phyloP scores from a whole-genome alignment of 2,329 filamentous ascomycete genomes.

The Talaromyces amestolkiae region DNA sequence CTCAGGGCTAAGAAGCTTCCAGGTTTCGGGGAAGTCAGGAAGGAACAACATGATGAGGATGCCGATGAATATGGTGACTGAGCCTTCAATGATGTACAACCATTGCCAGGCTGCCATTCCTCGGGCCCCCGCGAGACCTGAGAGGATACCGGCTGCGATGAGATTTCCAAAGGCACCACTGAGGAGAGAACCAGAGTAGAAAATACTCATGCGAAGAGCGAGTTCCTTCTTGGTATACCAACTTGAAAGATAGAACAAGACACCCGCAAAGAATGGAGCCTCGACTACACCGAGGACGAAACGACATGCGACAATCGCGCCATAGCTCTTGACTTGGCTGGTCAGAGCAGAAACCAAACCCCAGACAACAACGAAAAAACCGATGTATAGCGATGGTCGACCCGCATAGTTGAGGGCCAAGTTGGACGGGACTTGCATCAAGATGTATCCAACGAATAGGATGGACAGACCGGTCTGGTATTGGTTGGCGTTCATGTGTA shows the following conservation, averaged over 20 bases:
- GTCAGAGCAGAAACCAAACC: conserved; percentile 47
- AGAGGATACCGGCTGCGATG: conserved; percentile 53
- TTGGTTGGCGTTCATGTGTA: conserved; percentile 34
- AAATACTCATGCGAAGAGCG: conserved; percentile 51
- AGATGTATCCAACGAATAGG: conserved; percentile 46
- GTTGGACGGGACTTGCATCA: conserved; percentile 50
- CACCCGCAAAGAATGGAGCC: conserved; percentile 49
- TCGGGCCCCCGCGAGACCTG: conserved; percentile 35
- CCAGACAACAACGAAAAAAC: conserved; percentile 47
- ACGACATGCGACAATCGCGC: conserved; percentile 45
- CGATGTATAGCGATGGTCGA: conserved; percentile 44
- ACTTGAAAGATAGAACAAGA: conserved; percentile 50
- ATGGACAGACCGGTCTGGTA: conserved; percentile 46
- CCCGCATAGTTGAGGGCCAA: conserved; percentile 44
- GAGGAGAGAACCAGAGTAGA: conserved; percentile 53
- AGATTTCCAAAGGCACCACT: conserved; percentile 54
- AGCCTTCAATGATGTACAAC: conserved; percentile 42
- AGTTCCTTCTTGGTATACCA: conserved; percentile 57
- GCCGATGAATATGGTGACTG: conserved; percentile 36
- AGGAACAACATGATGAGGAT: conserved; percentile 34
- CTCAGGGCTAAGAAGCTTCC: conserved; percentile 40
- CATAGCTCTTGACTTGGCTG: conserved; percentile 43
- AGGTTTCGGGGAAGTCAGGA: conserved; percentile 46
- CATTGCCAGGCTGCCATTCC: conserved; percentile 42
- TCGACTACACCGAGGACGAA: conserved; percentile 49